These are phyloP conservation scores for Blastocystis sp. DNA, from an alignment of 352 stramenopile species.

Conservation along the genomic window DNA sequence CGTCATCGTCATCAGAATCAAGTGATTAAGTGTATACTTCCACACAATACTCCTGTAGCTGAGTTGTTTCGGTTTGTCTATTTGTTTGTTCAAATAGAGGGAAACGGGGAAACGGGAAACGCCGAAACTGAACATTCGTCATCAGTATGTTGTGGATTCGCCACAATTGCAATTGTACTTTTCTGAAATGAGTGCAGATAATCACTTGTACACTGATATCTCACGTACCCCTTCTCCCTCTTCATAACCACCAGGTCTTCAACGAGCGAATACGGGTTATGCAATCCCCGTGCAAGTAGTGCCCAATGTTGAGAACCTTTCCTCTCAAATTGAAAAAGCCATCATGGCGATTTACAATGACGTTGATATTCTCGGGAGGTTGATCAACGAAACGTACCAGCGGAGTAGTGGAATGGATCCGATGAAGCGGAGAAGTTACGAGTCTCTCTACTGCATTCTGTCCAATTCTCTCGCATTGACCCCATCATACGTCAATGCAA, in stretches of 20 bases:
- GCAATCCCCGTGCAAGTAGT: neutral
- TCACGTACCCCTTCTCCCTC: neutral
- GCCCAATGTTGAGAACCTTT: neutral
- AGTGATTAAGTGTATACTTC: neutral
- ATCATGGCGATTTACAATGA: conserved; percentile 17
- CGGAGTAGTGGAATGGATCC: neutral
- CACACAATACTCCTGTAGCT: neutral
- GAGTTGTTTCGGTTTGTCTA: neutral
- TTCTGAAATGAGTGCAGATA: conserved; percentile 17
- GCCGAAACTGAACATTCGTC: conserved; percentile 3
- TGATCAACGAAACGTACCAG: conserved; percentile 7
- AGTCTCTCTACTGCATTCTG: conserved; percentile 4
- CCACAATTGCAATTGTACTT: too few species aligned
- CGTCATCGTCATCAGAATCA: conserved; percentile 6
- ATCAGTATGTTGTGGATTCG: neutral
- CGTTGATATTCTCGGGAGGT: neutral
- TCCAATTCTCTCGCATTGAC: neutral
- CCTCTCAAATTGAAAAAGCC: conserved; percentile 9
- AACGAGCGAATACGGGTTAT: neutral
- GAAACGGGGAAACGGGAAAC: conserved; percentile 34
- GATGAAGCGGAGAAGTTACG: neutral
- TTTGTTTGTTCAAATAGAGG: neutral
- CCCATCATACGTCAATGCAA: neutral
- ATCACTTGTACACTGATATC: conserved; percentile 51
- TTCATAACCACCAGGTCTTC: neutral